Conservation (phyloP, 106 monocot genomes). For the Amphibolis antarctica region DNA sequence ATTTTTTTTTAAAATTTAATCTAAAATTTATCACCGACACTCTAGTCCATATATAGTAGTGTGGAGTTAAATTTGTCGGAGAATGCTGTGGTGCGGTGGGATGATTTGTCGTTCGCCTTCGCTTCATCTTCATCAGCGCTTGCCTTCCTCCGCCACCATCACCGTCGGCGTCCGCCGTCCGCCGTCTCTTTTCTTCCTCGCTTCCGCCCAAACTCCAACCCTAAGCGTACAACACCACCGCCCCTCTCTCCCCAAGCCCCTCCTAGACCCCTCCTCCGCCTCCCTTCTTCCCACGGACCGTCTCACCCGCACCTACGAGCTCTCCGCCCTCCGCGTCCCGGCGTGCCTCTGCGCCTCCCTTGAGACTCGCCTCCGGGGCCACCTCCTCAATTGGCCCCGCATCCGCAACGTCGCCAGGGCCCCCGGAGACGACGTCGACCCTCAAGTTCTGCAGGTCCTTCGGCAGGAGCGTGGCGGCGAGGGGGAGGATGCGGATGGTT, state of each 20-base stretch:
- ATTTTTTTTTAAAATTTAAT: too few species aligned
- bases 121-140: too few species aligned
- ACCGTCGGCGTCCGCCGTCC: background rate
- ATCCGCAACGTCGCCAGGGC: constrained; percentile 69
- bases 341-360: constrained; percentile 52
- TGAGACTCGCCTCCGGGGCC: constrained; percentile 85
- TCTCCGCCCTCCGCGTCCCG: constrained; percentile 71
- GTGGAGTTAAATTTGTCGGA: too few species aligned
- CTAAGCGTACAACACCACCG: background rate
- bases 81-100: too few species aligned
- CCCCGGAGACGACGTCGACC: constrained; percentile 67
- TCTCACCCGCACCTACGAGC: constrained; percentile 49
- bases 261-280: constrained; percentile 4
- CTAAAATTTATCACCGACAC: too few species aligned
- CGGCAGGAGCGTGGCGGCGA: background rate
- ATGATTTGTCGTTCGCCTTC: background rate
- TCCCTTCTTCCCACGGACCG: constrained; percentile 5
- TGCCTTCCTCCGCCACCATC: background rate
- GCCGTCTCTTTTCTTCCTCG: background rate
- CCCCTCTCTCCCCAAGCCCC: constrained; percentile 2
- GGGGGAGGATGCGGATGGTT: background rate
- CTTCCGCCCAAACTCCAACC: background rate
- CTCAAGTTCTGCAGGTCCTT: constrained; percentile 17
- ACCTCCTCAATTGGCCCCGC: constrained; percentile 99
- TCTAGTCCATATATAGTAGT: too few species aligned